A percentile compares a stretch with the other conserved stretches of the same genome.
These are phyloP conservation scores for Rosa rugosa DNA, from an alignment of 306 rosid genomes.

Conservation along the genomic window DNA sequence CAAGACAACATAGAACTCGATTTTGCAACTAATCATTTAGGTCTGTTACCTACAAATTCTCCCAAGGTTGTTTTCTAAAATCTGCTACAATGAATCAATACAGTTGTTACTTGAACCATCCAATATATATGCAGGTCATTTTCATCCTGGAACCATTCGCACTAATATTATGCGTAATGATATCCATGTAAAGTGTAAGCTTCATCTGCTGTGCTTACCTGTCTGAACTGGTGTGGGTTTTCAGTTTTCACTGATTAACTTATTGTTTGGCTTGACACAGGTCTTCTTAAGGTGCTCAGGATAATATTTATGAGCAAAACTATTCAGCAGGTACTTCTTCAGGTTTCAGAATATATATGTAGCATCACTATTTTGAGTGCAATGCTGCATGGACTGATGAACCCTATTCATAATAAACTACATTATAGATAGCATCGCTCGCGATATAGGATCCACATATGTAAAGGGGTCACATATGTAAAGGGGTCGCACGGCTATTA, in stretches of 20 bases:
- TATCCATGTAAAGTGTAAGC: not conserved
- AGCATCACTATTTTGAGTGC: no score
- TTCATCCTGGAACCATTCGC: slow-evolving; percentile 39
- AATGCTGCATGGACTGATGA: no score
- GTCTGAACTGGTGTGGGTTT: not conserved
- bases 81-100: not conserved
- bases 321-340: slow-evolving; percentile 51
- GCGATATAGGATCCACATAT: no score
- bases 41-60: slow-evolving; percentile 28
- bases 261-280: slow-evolving; percentile 39
- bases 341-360: no score
- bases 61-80: not conserved
- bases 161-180: slow-evolving; percentile 14
- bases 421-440: no score
- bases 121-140: slow-evolving; percentile 54
- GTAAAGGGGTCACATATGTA: no score
- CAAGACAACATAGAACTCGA: slow-evolving; percentile 68
- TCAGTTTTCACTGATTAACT: not conserved
- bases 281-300: slow-evolving; percentile 32
- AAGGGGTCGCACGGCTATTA: no score
- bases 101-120: not conserved
- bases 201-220: not conserved
- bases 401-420: no score
- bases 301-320: slow-evolving; percentile 43
- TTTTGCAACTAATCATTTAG: slow-evolving; percentile 77